These are phyloP conservation scores for Yarrowia deformans DNA, from an alignment of 805 yeast genomes.

Conservation along the genomic window DNA sequence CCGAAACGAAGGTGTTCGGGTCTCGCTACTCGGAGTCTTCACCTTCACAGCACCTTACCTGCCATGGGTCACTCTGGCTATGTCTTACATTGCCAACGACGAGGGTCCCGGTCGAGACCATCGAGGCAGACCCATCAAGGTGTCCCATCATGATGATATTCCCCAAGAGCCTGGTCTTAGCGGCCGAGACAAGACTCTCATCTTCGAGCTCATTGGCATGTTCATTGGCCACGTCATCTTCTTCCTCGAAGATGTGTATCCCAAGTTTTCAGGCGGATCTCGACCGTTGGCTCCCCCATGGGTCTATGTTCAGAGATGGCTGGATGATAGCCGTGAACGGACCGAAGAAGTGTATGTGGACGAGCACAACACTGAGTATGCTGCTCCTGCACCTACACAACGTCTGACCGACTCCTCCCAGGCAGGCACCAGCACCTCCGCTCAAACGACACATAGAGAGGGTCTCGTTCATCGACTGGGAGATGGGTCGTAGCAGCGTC, in stretches of 20 bases:
- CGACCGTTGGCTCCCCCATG: conserved; percentile 56
- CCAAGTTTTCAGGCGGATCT: conserved; percentile 51
- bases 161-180: conserved; percentile 43
- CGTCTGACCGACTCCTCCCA: conserved; percentile 8
- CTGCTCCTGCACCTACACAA: conserved; percentile 16
- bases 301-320: conserved; percentile 43
- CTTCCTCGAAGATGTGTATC: conserved; percentile 55
- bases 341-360: conserved; percentile 30
- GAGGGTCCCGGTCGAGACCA: conserved; percentile 41
- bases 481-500: background rate
- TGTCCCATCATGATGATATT: conserved; percentile 39
- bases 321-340: conserved; percentile 7
- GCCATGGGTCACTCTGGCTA: conserved; percentile 53
- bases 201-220: conserved; percentile 51
- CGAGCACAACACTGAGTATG: conserved; percentile 13
- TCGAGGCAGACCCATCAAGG: conserved; percentile 24
- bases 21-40: conserved; percentile 55
- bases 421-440: conserved; percentile 7
- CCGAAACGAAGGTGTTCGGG: conserved; percentile 54
- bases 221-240: conserved; percentile 55
- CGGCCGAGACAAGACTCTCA: conserved; percentile 30
- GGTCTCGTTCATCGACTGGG: conserved; percentile 25
- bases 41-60: conserved; percentile 55
- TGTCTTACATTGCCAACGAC: conserved; percentile 44
- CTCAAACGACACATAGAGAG: conserved; percentile 33